A percentile compares a stretch with the other conserved stretches of the same genome.
phyloP scores from a whole-genome alignment of 805 yeast species.

The Candida maris region DNA sequence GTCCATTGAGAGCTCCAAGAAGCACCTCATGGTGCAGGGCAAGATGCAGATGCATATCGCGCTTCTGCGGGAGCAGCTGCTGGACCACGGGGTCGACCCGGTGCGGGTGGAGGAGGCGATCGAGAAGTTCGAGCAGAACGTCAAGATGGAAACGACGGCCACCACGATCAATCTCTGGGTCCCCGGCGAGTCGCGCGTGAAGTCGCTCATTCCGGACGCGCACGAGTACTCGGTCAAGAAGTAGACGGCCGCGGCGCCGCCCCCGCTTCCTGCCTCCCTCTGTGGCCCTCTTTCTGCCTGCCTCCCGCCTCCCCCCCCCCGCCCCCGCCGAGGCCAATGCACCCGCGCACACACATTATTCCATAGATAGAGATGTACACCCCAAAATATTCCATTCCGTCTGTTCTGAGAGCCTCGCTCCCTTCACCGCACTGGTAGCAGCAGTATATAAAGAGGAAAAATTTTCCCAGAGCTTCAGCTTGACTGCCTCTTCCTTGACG shows the following conservation, averaged over 20 bases:
- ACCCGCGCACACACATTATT: neutral
- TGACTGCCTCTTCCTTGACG: conserved; percentile 1
- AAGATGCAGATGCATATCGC: conserved; percentile 69
- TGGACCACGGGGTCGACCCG: conserved; percentile 57
- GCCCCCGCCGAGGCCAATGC: too few relatives aligned
- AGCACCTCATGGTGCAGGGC: conserved; percentile 44
- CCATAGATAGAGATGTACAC: neutral
- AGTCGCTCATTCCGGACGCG: conserved; percentile 52
- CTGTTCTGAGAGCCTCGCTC: conserved; percentile 1
- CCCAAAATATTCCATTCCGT: too few relatives aligned
- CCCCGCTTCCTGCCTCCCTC: too few relatives aligned
- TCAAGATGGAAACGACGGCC: conserved; percentile 54
- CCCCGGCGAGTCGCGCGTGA: conserved; percentile 47
- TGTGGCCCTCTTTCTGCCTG: too few relatives aligned
- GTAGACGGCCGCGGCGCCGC: too few relatives aligned
- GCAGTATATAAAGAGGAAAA: conserved; percentile 9
- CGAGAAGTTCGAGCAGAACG: conserved; percentile 53
- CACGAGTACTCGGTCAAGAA: conserved; percentile 53
- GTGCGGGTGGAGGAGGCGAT: conserved; percentile 50
- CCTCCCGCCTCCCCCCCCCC: too few relatives aligned
- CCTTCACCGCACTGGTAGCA: neutral
- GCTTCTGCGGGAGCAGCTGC: conserved; percentile 55
- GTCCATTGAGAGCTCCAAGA: conserved; percentile 49
- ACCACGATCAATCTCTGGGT: conserved; percentile 61
- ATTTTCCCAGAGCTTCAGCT: conserved; percentile 34